phyloP scores from a whole-genome alignment of 805 yeast species.

The Pichia rugopelliculosa region DNA sequence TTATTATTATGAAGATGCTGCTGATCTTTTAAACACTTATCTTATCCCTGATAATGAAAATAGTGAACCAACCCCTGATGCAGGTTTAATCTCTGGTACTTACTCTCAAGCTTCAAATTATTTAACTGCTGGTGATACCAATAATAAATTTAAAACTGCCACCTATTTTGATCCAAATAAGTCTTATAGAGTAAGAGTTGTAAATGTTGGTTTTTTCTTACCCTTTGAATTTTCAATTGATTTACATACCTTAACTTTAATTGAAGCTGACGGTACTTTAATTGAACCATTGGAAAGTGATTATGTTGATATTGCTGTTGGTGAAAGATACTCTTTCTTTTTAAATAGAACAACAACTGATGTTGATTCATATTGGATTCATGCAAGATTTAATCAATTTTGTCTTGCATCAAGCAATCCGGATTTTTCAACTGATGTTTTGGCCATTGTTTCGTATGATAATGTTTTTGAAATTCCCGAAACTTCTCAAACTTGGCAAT shows the following conservation, averaged over 20 bases:
- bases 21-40: constrained; percentile 11
- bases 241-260: constrained; percentile 44
- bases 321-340: constrained; percentile 19
- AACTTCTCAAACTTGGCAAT: constrained; percentile 37
- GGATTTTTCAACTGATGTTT: constrained; percentile 14
- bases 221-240: constrained; percentile 49
- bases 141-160: constrained; percentile 7
- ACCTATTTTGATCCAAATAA: constrained; percentile 34
- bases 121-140: neutral
- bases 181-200: constrained; percentile 42
- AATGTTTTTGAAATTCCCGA: constrained; percentile 33
- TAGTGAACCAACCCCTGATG: constrained; percentile 21
- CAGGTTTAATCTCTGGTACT: constrained; percentile 19
- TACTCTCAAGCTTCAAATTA: constrained; percentile 15
- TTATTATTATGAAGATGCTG: constrained; percentile 38
- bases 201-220: constrained; percentile 51
- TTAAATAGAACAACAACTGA: constrained; percentile 7
- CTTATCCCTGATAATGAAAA: constrained; percentile 17
- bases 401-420: constrained; percentile 15
- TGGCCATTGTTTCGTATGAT: constrained; percentile 14
- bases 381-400: constrained; percentile 16
- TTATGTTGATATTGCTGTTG: constrained; percentile 15
- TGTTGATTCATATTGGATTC: constrained; percentile 9
- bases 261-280: constrained; percentile 54
- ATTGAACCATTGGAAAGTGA: constrained; percentile 34